Percentiles rank a stretch among this genome's conserved stretches.
Conservation (phyloP, 1,139 yeast genomes). For the Nematodospora anomalae region DNA sequence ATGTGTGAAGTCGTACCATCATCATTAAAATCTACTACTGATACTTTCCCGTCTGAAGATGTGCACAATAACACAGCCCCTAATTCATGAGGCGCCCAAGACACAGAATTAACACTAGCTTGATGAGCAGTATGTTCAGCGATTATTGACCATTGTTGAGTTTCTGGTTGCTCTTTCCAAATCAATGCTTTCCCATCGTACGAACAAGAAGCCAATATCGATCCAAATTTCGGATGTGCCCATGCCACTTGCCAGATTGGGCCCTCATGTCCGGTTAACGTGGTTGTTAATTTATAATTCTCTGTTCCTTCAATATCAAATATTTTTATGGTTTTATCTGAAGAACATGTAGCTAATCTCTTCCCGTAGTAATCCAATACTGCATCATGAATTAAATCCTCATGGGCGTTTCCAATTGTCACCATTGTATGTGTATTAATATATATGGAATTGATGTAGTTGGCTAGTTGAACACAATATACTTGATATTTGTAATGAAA, state of each 20-base stretch:
- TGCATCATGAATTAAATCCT: slow-evolving; percentile 94
- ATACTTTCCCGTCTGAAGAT: slow-evolving; percentile 89
- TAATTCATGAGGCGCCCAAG: slow-evolving; percentile 97
- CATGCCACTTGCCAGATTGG: slow-evolving; percentile 99
- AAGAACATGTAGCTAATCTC: slow-evolving; percentile 90
- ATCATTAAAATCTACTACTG: slow-evolving; percentile 87
- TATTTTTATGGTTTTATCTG: slow-evolving; percentile 90
- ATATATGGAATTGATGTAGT: too few species aligned
- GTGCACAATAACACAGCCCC: slow-evolving; percentile 91
- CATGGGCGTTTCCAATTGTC: slow-evolving; percentile 77
- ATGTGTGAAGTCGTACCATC: slow-evolving; percentile 78
- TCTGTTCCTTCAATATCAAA: slow-evolving; percentile 87
- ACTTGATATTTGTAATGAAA: not conserved
- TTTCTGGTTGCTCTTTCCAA: slow-evolving; percentile 86
- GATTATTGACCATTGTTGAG: slow-evolving; percentile 83
- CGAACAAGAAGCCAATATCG: slow-evolving; percentile 89
- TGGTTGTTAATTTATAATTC: slow-evolving; percentile 72
- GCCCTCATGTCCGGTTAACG: slow-evolving; percentile 89
- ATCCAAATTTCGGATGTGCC: slow-evolving; percentile 99
- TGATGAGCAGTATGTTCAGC: slow-evolving; percentile 87
- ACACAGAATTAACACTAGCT: slow-evolving; percentile 90
- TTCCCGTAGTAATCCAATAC: slow-evolving; percentile 95
- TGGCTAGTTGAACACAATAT: too few species aligned
- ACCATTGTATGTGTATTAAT: slow-evolving; percentile 56
- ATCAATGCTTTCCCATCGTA: slow-evolving; percentile 93